phyloP scores from a whole-genome alignment of 108 stramenopile genomes.

The Craspedostauros australis region DNA sequence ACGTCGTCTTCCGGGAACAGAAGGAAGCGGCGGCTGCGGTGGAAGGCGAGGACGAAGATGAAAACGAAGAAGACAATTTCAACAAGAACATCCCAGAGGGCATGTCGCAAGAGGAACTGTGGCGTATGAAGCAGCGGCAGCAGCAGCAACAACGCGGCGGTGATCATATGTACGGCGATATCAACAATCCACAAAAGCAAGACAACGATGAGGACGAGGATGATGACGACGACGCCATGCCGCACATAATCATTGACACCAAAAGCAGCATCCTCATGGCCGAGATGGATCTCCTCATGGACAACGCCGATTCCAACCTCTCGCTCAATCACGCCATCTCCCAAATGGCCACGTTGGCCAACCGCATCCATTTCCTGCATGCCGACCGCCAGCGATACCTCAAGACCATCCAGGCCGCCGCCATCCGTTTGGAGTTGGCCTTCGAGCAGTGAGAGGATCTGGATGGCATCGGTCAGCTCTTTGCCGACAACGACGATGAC shows the following conservation, averaged over 20 bases:
- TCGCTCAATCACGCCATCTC: slow-evolving; percentile 46
- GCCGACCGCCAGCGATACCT: slow-evolving; percentile 49
- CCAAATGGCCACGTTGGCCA: slow-evolving; percentile 34
- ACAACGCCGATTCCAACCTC: slow-evolving; percentile 25
- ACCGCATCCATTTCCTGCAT: slow-evolving; percentile 41
- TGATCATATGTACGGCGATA: too few relatives aligned
- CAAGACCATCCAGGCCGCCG: slow-evolving; percentile 32
- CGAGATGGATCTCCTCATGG: slow-evolving; percentile 32
- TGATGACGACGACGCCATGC: slow-evolving; percentile 20
- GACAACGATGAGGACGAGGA: slow-evolving; percentile 7
- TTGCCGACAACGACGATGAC: too few relatives aligned
- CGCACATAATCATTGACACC: too few relatives aligned
- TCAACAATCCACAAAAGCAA: too few relatives aligned
- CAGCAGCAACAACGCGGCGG: too few relatives aligned
- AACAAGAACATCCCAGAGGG: too few relatives aligned
- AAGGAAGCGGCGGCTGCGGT: too few relatives aligned
- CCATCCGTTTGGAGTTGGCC: slow-evolving; percentile 26
- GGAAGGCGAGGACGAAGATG: too few relatives aligned
- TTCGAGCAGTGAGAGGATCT: slow-evolving; percentile 34
- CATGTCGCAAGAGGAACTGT: too few relatives aligned
- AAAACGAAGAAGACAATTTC: too few relatives aligned
- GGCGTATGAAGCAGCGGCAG: too few relatives aligned
- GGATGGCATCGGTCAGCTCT: slow-evolving; percentile 45
- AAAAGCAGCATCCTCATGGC: slow-evolving; percentile 70
- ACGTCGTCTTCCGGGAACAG: not conserved